Evolutionary conservation across 108 stramenopile genomes (phyloP).

Genomic region (Bacterosira constricta): DNA sequence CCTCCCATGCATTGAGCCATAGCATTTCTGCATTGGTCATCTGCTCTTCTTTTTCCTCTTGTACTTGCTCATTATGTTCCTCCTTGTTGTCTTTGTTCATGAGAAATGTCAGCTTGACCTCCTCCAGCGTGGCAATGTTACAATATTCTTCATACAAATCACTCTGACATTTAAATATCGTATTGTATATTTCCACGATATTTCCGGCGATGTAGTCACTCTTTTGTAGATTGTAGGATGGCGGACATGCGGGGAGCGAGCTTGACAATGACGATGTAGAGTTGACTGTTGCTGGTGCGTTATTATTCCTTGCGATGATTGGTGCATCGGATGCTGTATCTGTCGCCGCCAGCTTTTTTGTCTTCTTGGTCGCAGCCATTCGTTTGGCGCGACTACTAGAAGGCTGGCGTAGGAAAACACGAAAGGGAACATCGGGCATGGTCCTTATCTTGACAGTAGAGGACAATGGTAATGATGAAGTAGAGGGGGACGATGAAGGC

Average conservation of each 20-base stretch:
- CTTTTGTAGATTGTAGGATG: constrained; percentile 8
- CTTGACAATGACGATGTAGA: too few relatives aligned
- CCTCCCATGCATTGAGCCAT: constrained; percentile 22
- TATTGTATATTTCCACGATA: constrained; percentile 11
- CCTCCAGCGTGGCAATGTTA: constrained; percentile 13
- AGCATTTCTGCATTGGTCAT: neutral
- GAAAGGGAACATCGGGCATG: too few relatives aligned
- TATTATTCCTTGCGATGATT: too few relatives aligned
- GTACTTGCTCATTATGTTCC: neutral
- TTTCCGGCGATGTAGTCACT: neutral
- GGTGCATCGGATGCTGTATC: too few relatives aligned
- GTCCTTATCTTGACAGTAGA: too few relatives aligned
- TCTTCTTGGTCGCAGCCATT: too few relatives aligned
- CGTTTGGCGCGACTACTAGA: too few relatives aligned
- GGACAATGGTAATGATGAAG: too few relatives aligned
- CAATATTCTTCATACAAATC: constrained; percentile 19
- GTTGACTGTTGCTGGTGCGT: too few relatives aligned
- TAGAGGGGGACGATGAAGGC: too few relatives aligned
- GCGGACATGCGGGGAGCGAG: constrained; percentile 8
- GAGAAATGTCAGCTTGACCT: neutral
- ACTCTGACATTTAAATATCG: constrained; percentile 1
- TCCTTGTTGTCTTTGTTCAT: neutral
- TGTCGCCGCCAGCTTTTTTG: too few relatives aligned
- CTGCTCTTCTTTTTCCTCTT: neutral
- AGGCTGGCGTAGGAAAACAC: too few relatives aligned